Base-by-base conservation (phyloP, 2,329 filamentous ascomycete genomes). In the Neofusicoccum parvum region DNA sequence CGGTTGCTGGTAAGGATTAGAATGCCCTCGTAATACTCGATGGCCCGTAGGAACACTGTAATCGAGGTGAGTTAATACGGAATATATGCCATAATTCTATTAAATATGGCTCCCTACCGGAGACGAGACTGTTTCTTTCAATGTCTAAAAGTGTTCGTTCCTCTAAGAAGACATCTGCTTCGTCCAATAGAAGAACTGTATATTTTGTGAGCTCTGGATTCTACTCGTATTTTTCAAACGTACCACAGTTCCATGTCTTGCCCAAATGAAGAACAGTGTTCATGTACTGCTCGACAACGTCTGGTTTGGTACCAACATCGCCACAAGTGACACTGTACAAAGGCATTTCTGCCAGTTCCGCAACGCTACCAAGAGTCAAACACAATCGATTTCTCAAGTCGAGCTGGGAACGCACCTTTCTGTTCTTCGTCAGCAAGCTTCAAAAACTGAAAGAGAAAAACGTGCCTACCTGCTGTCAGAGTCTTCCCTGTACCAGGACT, bases 121-220 rank as follows among this genome's bases (percentile, higher is more conserved):
- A 75, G 5, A 80, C 78, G 15, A 80, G 70, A 39, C 74, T 74
- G 68, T 80, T 80, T 58, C 73, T 71, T 64, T 74, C 70, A 5
- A 74, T 70, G 41, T 73, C 73, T 64, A 73, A 72, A 14, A 70
- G 64, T 4, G 71, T 73, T 2, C 86, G 83, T 62, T 81, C 74
- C 73, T 87, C 85, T 11, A 88, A 81, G 73, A 86, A 88, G 23
- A 87, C 84, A 64, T 88, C 86, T 3, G 84, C 85, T 72, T 88
- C 86, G 71, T 54, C 50, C 9, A 39, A 5, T 39, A 48, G 45
- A 9, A 48, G 45, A 9, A 48, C 45, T n/a, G 11, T 1, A 15
- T 5, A 9, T 39, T 12, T 2, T 10, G 12, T 39, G 12, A 39
- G 36, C 36, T 39, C 36, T 5, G 11, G 11, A 37, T 37, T 37